Evolutionary conservation across 768 basidiomycete species (phyloP), one percentile per base, ranked within the genome.

Genomic region (Pleurotus sapidus): DNA sequence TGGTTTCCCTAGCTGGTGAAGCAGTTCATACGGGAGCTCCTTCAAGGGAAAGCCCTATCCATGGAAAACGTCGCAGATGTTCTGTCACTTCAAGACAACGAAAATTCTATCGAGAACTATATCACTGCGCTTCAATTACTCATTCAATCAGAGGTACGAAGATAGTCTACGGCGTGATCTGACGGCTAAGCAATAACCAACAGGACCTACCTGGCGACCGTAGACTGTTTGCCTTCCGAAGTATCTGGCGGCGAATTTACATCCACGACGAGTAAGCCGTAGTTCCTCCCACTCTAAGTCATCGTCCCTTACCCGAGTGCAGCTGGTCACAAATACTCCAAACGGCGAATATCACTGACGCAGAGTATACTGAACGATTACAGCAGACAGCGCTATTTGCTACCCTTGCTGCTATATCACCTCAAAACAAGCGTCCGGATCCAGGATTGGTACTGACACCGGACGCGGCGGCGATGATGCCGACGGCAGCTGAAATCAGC

Each of bases 211-310:
- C 94, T 0, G 84, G 86, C 57, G 82, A 82, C 30, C 79, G 95
- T 48, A 81, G 80, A 67, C 65, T 80, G 42, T 84, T 89, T 23
- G 87, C 91, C 3, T 82, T 91, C 65, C 78, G 86, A 46, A 85
- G 84, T 30, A 79, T 92, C 14, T 98, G 95, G 95, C 82, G 95
- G 37, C 79, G 95, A 27, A 82, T 96, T 46, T 96, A 91, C 67
- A 79, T 89, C 51, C 88, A 92, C 50, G 94, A 98, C 68, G 84
- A 97, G 95, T 96, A 70, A 59, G 88, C 49, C 5, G 17, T 49
- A 59, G 53, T 46, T 43, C 9, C 17, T 56, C 24, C 39, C 12
- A 17, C 24, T 30, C 30, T 15, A 49, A 1, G 0, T 20, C 12
- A 30, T 40, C 14, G 20, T 46, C 38, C 59, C 23, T 46, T 24